These are phyloP conservation scores for Diversispora eburnea DNA, from an alignment of 192 early-diverging fungal genomes.

Conservation along the genomic window DNA sequence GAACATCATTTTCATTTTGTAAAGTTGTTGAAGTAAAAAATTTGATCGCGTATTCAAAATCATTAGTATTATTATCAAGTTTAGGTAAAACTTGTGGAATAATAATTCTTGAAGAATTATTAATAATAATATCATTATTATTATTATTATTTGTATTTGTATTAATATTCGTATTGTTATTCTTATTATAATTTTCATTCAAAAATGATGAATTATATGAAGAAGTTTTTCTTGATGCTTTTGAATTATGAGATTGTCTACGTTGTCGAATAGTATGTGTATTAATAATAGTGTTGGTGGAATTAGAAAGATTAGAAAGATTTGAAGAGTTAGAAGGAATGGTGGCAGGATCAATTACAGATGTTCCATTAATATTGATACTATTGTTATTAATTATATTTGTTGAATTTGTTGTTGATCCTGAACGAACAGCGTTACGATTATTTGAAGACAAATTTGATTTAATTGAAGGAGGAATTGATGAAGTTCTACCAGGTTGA, in stretches of 20 bases:
- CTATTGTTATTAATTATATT: not conserved
- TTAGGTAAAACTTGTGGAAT: not conserved
- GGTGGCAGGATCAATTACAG: not conserved
- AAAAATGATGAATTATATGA: too few species aligned
- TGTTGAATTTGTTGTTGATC: not conserved
- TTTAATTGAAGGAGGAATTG: not conserved
- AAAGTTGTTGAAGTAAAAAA: not conserved
- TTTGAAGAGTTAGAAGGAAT: not conserved
- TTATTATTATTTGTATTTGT: too few species aligned
- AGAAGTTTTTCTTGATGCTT: too few species aligned
- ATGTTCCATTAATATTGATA: not conserved
- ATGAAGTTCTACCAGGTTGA: not conserved
- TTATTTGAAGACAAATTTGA: not conserved
- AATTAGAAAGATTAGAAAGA: not conserved
- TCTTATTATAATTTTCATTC: too few species aligned
- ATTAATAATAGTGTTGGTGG: not conserved
- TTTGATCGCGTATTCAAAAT: conserved; percentile 11
- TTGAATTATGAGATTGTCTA: too few species aligned
- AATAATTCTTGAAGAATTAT: not conserved
- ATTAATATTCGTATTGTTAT: too few species aligned
- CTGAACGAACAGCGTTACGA: not conserved
- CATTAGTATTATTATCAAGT: not conserved
- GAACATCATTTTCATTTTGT: conserved; percentile 14
- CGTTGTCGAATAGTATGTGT: too few species aligned
- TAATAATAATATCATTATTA: too few species aligned